Base-by-base conservation (phyloP, 805 yeast genomes). In the Yarrowia deformans region DNA sequence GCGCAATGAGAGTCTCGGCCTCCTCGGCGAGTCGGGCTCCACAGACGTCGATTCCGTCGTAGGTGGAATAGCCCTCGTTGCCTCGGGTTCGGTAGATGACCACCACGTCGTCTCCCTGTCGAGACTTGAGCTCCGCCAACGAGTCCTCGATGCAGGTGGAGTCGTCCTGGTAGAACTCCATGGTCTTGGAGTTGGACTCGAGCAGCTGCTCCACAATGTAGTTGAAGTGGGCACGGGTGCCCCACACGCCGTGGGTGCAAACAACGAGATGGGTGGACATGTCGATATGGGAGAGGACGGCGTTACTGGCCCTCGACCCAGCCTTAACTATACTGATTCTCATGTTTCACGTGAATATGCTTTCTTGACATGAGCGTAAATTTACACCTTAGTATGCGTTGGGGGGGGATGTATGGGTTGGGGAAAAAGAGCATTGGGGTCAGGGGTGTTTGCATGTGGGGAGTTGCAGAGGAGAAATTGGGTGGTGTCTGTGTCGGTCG, bases 41-140 rank as follows among this genome's bases (percentile, higher is more conserved):
- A 75, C 95, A 91, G 35, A 91, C 87, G 72, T 91, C 97, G 29
- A 91, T 87, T 1, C 97, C 97, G 75, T 92, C 97, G 73, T 91
- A 88, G 2, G 97, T 92, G 74, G 85, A 84, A 75, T 87, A 90
- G 8, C 93, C 94, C 69, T 86, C 84, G 74, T 88, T 90, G 19
- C 89, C 81, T 39, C 82, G 83, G 0, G 91, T 82, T 55, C 84
- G 81, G 73, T 86, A 84, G 29, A 86, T 83, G 2, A 83, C 76
- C 1, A 79, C 68, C 70, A 72, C 19, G 64, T 75, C 70, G 2
- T 23, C 29, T 23, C 75, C 74, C n/a, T 79, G 71, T 1, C 77
- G 71, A 45, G 73, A 71, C 42, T 77, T 79, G 37, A 63, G 56
- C 45, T 48, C 68, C 10, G 55, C 56, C 56, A 63, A 32, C 37